phyloP scores from a whole-genome alignment of 108 stramenopile species.

The Cafeteria roenbergensis region DNA sequence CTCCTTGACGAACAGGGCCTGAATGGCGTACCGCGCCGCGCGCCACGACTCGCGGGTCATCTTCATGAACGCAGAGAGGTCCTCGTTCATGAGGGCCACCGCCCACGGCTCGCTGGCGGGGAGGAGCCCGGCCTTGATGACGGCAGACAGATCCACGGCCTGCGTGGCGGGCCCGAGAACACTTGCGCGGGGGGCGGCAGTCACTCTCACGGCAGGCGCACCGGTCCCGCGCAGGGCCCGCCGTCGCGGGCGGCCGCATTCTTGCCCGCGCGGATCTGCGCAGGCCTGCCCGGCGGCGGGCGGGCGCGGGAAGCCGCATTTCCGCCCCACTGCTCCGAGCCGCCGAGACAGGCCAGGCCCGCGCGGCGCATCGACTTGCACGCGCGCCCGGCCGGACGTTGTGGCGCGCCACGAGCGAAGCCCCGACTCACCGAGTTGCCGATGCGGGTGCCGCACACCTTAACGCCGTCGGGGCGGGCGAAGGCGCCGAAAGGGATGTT shows the following conservation, averaged over 20 bases:
- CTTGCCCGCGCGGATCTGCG: background rate
- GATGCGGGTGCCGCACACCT: slow-evolving; percentile 53
- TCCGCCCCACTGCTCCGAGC: background rate
- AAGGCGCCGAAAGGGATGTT: slow-evolving; percentile 76
- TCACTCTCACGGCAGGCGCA: background rate
- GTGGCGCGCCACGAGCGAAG: background rate
- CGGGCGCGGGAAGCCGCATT: background rate
- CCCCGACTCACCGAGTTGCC: slow-evolving; percentile 34
- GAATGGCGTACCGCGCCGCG: slow-evolving; percentile 46
- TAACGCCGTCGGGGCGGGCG: slow-evolving; percentile 19
- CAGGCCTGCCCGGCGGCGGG: no score
- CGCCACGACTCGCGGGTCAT: slow-evolving; percentile 49
- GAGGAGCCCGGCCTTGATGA: slow-evolving; percentile 61
- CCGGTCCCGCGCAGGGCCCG: background rate
- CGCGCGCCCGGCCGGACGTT: background rate
- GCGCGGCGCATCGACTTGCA: background rate
- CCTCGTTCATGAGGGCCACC: slow-evolving; percentile 9
- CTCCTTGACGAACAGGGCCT: slow-evolving; percentile 43
- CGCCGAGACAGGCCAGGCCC: background rate
- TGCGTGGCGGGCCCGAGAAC: background rate
- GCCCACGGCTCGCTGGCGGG: slow-evolving; percentile 20
- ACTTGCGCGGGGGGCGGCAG: background rate
- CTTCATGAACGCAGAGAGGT: slow-evolving; percentile 60
- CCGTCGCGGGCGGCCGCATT: background rate
- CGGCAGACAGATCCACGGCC: slow-evolving; percentile 50